Conservation (phyloP, 2,329 filamentous ascomycete genomes). For the Orbilia ellipsospora region DNA sequence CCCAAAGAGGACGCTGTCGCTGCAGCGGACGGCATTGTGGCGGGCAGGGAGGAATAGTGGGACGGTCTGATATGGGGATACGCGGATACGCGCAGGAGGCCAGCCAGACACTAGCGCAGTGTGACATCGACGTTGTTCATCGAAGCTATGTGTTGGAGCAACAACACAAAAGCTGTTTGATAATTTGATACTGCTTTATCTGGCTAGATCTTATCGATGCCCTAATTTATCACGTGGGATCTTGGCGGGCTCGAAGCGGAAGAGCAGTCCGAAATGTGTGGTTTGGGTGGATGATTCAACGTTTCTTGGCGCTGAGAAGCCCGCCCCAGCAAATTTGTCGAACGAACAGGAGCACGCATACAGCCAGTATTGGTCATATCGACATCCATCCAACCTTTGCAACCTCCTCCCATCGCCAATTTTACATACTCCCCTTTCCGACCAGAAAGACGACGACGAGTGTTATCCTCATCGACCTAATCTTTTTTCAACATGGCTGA, state of each 20-base stretch:
- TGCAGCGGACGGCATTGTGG: no score
- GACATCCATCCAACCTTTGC: constrained; percentile 18
- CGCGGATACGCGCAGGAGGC: no score
- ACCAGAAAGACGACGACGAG: constrained; percentile 42
- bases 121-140: no score
- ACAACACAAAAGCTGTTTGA: constrained; percentile 33
- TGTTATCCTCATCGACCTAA: constrained; percentile 35
- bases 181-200: neutral
- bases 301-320: constrained; percentile 47
- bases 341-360: constrained; percentile 28
- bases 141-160: constrained; percentile 20
- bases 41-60: no score
- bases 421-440: constrained; percentile 18
- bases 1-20: constrained; percentile 19
- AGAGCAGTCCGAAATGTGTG: constrained; percentile 54
- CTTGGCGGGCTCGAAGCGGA: constrained; percentile 12
- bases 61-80: no score
- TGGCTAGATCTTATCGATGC: constrained; percentile 32
- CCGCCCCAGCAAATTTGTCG: constrained; percentile 55
- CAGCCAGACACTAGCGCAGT: no score
- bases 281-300: constrained; percentile 33
- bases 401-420: constrained; percentile 47
- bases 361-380: constrained; percentile 38
- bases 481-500: constrained; percentile 50
- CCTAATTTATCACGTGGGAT: constrained; percentile 47